A percentile compares a stretch with the other conserved stretches of the same genome.
phyloP scores from a whole-genome alignment of 164 flowering plant genomes.

The Stephania cephalantha region DNA sequence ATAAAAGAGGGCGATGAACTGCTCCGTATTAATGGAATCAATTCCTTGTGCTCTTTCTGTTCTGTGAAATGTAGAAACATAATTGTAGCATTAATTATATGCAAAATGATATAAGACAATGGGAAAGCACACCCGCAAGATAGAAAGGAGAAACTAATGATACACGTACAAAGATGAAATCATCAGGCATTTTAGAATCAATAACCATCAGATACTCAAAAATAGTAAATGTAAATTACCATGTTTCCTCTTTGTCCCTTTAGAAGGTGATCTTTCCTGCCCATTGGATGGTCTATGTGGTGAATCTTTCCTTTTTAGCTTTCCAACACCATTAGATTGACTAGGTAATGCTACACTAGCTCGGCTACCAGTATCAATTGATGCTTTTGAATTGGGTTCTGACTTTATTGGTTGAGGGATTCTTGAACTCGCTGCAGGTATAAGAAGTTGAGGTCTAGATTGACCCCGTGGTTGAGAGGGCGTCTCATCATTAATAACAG shows the following conservation, averaged over 20 bases:
- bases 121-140: background rate
- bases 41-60: conserved; percentile 60
- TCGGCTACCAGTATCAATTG: conserved; percentile 28
- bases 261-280: conserved; percentile 34
- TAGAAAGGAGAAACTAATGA: background rate
- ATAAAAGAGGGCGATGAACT: conserved; percentile 40
- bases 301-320: conserved; percentile 26
- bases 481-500: conserved; percentile 18
- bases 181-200: background rate
- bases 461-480: conserved; percentile 26
- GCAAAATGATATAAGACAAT: background rate
- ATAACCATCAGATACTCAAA: background rate
- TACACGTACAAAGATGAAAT: background rate
- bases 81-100: conserved; percentile 1
- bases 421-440: conserved; percentile 47
- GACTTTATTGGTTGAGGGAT: conserved; percentile 29
- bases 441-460: conserved; percentile 51
- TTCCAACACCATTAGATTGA: conserved; percentile 21
- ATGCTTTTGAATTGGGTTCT: conserved; percentile 26
- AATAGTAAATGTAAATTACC: conserved; percentile 31
- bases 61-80: conserved; percentile 39
- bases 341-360: conserved; percentile 17
- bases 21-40: conserved; percentile 50
- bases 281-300: conserved; percentile 24
- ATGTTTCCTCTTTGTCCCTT: conserved; percentile 55